Evolutionary conservation across 1,139 yeast species (phyloP), one percentile per base, ranked within the genome.

Genomic region (Taiozyma onychis): DNA sequence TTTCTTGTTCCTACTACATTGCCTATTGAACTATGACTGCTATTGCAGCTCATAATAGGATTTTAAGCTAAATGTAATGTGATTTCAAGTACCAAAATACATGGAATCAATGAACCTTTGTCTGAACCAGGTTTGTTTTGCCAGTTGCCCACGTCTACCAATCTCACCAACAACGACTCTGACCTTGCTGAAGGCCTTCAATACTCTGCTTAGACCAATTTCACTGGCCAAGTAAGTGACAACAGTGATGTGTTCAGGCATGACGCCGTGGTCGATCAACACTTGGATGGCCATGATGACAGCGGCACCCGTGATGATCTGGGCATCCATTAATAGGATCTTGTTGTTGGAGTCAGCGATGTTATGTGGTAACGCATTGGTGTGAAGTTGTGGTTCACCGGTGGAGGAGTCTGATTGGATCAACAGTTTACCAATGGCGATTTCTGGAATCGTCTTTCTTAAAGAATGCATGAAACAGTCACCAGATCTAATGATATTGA

Each of bases 201-300:
- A 68, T 6, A 93, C 75, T 52, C 97, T 75, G 53, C 88, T 74
- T n/a, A 89, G 68, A 0, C 96, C 97, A 41, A 82, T 73, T 58
- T 86, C 95, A 0, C 96, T 83, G n/a, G 90, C 88, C 52, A 86
- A 67, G 62, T 86, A 88, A 16, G 84, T 72, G 34, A 91, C 81
- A 48, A 90, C 74, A 3, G 85, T 76, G 43, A 93, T 87, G 57
- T 87, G 78, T 43, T 75, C 70, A 48, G 79, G 76, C 7, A 66
- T 60, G n/a, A 88, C 84, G 18, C 84, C 85, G 64, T 91, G 96
- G 64, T 93, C 98, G 18, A 87, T 60, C 51, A 93, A 71, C 5
- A 93, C 91, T 59, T 90, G 95, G 44, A 89, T 80, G 0, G 97
- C 96, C 98, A 93, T 93, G 46, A 89, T 87, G 3, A 91, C 84